These are phyloP conservation scores for Pseudogymnoascus sp. DNA, from an alignment of 2,329 filamentous ascomycete genomes.

Conservation along the genomic window DNA sequence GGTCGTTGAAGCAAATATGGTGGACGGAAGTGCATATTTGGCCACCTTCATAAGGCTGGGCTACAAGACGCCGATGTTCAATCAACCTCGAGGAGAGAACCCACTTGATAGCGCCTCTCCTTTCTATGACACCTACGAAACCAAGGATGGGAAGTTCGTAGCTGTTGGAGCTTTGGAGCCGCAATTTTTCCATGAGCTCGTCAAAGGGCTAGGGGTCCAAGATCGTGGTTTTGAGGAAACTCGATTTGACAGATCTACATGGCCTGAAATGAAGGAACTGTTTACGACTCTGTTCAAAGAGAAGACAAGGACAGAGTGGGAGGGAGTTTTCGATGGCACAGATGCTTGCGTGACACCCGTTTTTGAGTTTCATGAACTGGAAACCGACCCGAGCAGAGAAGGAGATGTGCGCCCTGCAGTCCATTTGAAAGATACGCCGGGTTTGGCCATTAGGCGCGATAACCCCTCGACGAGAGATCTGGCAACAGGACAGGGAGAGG, in stretches of 20 bases:
- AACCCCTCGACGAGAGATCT: conserved; percentile 30
- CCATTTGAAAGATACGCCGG: conserved; percentile 61
- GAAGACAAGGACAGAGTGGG: conserved; percentile 73
- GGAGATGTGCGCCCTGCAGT: conserved; percentile 66
- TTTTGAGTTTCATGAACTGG: conserved; percentile 64
- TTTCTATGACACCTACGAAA: conserved; percentile 85
- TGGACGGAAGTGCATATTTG: conserved; percentile 76
- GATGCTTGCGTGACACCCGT: conserved; percentile 93
- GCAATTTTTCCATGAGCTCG: conserved; percentile 65
- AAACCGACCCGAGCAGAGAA: conserved; percentile 41
- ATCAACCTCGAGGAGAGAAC: conserved; percentile 61
- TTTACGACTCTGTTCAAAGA: conserved; percentile 58
- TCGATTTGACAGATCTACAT: conserved; percentile 53
- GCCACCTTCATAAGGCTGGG: conserved; percentile 67
- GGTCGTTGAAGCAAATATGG: conserved; percentile 94
- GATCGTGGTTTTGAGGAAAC: conserved; percentile 42
- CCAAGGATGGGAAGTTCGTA: conserved; percentile 68
- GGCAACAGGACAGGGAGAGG: conserved; percentile 49
- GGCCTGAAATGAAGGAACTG: conserved; percentile 55
- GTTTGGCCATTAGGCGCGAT: conserved; percentile 48
- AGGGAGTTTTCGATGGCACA: conserved; percentile 74
- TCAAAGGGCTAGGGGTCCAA: conserved; percentile 57
- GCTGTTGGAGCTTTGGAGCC: conserved; percentile 88
- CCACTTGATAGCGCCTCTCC: conserved; percentile 76
- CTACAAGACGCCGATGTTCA: conserved; percentile 55